Evolutionary conservation across 169 alveolate species (phyloP).

Genomic region (Plasmodium sp.): DNA sequence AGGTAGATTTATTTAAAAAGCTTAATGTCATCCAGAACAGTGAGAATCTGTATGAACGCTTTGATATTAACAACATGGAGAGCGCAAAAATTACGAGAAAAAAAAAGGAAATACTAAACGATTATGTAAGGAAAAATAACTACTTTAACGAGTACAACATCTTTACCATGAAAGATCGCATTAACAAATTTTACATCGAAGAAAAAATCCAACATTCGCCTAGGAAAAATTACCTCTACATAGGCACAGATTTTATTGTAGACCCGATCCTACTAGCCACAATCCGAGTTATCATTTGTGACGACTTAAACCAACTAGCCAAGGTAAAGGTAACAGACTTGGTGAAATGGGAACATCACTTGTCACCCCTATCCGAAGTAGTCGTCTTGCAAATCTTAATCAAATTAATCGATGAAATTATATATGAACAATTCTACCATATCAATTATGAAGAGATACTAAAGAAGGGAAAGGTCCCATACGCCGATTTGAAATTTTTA

Average conservation of each 20-base stretch:
- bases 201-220: constrained; percentile 47
- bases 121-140: constrained; percentile 59
- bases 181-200: constrained; percentile 53
- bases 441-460: constrained; percentile 63
- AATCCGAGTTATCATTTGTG: constrained; percentile 46
- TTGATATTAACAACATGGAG: constrained; percentile 10
- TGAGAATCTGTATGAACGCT: constrained; percentile 50
- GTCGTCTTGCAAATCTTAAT: constrained; percentile 46
- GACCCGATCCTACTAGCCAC: constrained; percentile 70
- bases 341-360: constrained; percentile 32
- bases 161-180: constrained; percentile 72
- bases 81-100: constrained; percentile 56
- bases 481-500: constrained; percentile 40
- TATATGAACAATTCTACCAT: constrained; percentile 55
- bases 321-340: constrained; percentile 31
- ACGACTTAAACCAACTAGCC: constrained; percentile 48
- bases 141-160: constrained; percentile 66
- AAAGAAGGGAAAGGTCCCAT: constrained; percentile 45
- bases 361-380: constrained; percentile 50
- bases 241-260: constrained; percentile 37
- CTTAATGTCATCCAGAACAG: constrained; percentile 6
- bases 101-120: constrained; percentile 64
- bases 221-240: constrained; percentile 40
- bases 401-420: constrained; percentile 65
- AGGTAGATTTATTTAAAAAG: constrained; percentile 31